A percentile compares a stretch with the other conserved stretches of the same genome.
phyloP scores from a whole-genome alignment of 352 stramenopile species.

The Globisporangium rhizosaccharum region DNA sequence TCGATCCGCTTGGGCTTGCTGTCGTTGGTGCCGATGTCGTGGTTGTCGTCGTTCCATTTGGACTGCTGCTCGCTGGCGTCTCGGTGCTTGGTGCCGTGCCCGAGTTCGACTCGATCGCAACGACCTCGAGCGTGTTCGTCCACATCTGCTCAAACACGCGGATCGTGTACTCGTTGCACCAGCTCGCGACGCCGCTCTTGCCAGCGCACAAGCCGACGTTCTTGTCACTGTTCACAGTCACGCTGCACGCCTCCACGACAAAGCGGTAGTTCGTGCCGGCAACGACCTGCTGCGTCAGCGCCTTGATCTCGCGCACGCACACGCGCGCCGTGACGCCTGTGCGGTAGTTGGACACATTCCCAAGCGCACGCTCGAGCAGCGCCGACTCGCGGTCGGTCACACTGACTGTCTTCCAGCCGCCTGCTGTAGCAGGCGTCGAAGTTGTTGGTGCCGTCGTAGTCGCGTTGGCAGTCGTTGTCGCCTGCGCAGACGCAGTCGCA shows the following conservation, averaged over 20 bases:
- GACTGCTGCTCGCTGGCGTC: conserved; percentile 7
- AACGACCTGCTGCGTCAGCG: conserved; percentile 43
- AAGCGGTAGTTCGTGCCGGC: conserved; percentile 77
- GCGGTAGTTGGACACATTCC: conserved; percentile 23
- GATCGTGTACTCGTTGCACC: conserved; percentile 36
- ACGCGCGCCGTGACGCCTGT: conserved; percentile 21
- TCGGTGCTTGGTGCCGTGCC: background rate
- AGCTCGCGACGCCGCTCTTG: conserved; percentile 15
- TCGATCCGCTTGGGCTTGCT: background rate
- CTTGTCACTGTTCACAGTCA: conserved; percentile 16
- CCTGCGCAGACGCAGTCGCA: no score
- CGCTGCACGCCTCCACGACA: conserved; percentile 40
- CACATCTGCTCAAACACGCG: conserved; percentile 57
- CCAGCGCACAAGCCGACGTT: conserved; percentile 34
- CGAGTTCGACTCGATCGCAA: conserved; percentile 22
- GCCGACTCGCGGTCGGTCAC: conserved; percentile 20
- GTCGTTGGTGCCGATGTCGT: no score
- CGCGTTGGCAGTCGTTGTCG: no score
- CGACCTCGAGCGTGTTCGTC: conserved; percentile 62
- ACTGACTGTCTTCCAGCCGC: conserved; percentile 18
- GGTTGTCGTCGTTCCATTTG: background rate
- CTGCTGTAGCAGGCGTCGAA: conserved; percentile 18
- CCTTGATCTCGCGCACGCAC: conserved; percentile 33
- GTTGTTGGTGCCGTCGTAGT: conserved; percentile 1
- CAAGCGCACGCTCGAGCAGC: conserved; percentile 26